Evolutionary conservation across 768 basidiomycete species (phyloP).

Genomic region (Lentinula sp.): DNA sequence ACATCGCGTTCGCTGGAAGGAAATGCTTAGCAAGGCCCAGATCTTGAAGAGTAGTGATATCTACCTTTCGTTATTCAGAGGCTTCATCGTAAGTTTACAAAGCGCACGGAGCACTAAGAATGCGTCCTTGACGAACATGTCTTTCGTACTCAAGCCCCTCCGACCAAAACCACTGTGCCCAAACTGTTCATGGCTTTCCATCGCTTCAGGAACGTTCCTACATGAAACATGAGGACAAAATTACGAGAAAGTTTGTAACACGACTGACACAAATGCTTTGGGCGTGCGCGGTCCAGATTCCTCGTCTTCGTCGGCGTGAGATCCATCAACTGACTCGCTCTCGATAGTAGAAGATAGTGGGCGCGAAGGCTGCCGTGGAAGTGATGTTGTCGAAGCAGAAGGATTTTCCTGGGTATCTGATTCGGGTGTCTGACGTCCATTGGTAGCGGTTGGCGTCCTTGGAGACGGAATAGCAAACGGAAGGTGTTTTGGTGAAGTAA

Average conservation of each 20-base stretch:
- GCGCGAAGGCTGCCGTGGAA: background rate
- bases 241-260: background rate
- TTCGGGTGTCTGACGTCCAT: background rate
- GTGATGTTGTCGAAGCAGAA: background rate
- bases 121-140: conserved; percentile 94
- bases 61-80: conserved; percentile 88
- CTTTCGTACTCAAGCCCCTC: conserved; percentile 55
- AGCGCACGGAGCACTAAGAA: conserved; percentile 96
- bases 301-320: background rate
- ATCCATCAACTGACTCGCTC: background rate
- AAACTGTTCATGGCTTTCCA: conserved; percentile 4
- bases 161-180: background rate
- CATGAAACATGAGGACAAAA: background rate
- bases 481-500: conserved; percentile 10
- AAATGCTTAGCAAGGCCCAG: background rate
- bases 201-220: conserved; percentile 3
- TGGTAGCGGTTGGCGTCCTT: background rate
- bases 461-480: conserved; percentile 5
- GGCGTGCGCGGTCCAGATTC: background rate
- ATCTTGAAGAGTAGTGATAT: conserved; percentile 13
- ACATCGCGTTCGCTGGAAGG: conserved; percentile 80
- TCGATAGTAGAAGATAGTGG: background rate
- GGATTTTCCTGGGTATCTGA: background rate
- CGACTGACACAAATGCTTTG: conserved; percentile 2
- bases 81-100: conserved; percentile 98